Conservation (phyloP, 2,329 filamentous ascomycete genomes). For the Aureobasidium sp. region DNA sequence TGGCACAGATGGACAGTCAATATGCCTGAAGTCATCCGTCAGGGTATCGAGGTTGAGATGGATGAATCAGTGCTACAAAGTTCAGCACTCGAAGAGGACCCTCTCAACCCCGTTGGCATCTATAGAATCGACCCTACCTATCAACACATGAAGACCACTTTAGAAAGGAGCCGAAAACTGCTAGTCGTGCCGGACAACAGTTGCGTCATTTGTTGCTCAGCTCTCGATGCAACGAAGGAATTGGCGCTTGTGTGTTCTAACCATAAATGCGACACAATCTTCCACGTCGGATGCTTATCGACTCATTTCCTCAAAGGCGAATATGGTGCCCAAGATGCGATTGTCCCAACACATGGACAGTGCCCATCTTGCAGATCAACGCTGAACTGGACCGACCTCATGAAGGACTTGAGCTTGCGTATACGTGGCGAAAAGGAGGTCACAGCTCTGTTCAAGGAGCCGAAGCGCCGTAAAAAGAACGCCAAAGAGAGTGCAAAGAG, state of each 20-base stretch:
- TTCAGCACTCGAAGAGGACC: not conserved
- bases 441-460: conserved; percentile 57
- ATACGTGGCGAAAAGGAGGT: conserved; percentile 63
- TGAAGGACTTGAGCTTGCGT: conserved; percentile 74
- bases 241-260: conserved; percentile 47
- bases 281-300: conserved; percentile 53
- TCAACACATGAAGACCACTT: conserved; percentile 38
- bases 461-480: conserved; percentile 27
- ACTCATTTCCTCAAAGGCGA: conserved; percentile 42
- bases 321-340: conserved; percentile 25
- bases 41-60: conserved; percentile 34
- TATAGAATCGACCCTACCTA: conserved; percentile 49
- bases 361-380: conserved; percentile 63
- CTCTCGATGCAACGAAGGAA: conserved; percentile 31
- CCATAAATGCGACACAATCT: conserved; percentile 39
- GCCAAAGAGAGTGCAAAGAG: conserved; percentile 3
- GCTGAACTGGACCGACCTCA: conserved; percentile 67
- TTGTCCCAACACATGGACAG: conserved; percentile 61
- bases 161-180: conserved; percentile 45
- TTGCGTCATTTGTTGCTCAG: conserved; percentile 46
- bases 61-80: not conserved
- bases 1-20: conserved; percentile 58
- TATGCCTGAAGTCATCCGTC: conserved; percentile 42
- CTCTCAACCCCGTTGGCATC: conserved; percentile 25
- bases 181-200: conserved; percentile 32